Conservation (phyloP, 2,329 filamentous ascomycete genomes). For the Ophiostoma populinum region DNA sequence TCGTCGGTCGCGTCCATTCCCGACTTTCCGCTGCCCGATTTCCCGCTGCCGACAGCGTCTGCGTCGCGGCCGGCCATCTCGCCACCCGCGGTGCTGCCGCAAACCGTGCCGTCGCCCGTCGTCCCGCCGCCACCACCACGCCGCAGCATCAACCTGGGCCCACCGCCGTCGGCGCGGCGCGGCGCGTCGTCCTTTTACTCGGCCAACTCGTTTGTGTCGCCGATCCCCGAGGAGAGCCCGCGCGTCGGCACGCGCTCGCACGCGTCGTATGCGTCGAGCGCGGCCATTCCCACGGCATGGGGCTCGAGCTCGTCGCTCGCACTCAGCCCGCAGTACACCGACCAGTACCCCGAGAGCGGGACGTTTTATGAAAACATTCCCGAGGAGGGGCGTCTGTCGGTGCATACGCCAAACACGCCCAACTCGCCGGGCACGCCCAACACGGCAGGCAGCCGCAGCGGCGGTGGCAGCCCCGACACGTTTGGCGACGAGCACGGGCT, state of each 20-base stretch:
- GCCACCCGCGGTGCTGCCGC: too few species aligned
- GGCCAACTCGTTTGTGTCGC: constrained; percentile 49
- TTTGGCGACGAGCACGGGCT: constrained; percentile 37
- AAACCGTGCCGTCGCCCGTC: constrained; percentile 12
- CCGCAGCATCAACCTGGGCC: constrained; percentile 37
- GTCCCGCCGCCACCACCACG: constrained; percentile 15
- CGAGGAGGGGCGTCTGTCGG: constrained; percentile 25
- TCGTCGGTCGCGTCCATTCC: constrained; percentile 40
- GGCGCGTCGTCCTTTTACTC: constrained; percentile 50
- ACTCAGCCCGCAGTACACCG: constrained; percentile 21
- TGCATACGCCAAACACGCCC: too few species aligned
- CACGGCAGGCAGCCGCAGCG: constrained; percentile 7
- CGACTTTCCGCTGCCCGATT: constrained; percentile 34
- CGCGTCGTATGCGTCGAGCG: constrained; percentile 53
- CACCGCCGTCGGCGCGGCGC: constrained; percentile 41
- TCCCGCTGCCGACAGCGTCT: neutral
- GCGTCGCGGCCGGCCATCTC: constrained; percentile 12
- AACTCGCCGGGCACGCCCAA: constrained; percentile 33
- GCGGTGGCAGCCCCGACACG: constrained; percentile 19
- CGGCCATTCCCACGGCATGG: constrained; percentile 54
- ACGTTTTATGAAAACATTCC: constrained; percentile 28
- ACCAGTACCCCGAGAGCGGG: constrained; percentile 26
- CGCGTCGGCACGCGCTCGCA: constrained; percentile 30
- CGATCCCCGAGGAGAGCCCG: constrained; percentile 56
- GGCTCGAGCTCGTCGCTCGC: constrained; percentile 28